Conservation (phyloP, 2,329 filamentous ascomycete species). For the Sporothrix inflata region DNA sequence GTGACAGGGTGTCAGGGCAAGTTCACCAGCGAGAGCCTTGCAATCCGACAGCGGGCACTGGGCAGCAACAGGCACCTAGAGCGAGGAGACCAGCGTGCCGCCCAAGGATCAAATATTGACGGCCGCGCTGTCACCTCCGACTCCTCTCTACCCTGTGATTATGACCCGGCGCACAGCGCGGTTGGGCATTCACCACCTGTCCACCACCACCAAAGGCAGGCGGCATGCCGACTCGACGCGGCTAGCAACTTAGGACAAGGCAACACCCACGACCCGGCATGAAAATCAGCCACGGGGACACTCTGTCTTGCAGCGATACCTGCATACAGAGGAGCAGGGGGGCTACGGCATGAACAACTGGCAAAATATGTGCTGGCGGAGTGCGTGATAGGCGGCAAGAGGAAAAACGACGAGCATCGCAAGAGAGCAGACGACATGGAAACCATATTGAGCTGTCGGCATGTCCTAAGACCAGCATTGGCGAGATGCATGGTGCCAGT, state of each 20-base stretch:
- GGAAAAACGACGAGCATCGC: neutral
- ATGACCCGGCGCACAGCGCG: neutral
- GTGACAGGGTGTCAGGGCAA: neutral
- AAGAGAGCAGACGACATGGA: neutral
- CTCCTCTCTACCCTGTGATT: neutral
- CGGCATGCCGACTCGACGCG: neutral
- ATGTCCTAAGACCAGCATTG: neutral
- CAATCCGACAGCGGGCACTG: neutral
- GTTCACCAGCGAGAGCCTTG: neutral
- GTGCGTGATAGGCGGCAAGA: neutral
- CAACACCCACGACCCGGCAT: neutral
- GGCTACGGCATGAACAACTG: neutral
- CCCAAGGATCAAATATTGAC: neutral
- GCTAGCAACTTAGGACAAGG: neutral
- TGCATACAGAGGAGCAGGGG: constrained; percentile 4
- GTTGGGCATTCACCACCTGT: neutral
- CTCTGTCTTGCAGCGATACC: neutral
- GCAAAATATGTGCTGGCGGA: neutral
- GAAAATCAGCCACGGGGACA: neutral
- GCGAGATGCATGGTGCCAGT: neutral
- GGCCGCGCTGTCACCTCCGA: neutral
- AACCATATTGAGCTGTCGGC: neutral
- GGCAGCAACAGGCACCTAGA: neutral
- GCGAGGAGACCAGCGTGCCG: neutral
- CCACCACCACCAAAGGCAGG: neutral